Evolutionary conservation across 2,329 filamentous ascomycete genomes (phyloP).

Genomic region (Hypomyces perniciosus): DNA sequence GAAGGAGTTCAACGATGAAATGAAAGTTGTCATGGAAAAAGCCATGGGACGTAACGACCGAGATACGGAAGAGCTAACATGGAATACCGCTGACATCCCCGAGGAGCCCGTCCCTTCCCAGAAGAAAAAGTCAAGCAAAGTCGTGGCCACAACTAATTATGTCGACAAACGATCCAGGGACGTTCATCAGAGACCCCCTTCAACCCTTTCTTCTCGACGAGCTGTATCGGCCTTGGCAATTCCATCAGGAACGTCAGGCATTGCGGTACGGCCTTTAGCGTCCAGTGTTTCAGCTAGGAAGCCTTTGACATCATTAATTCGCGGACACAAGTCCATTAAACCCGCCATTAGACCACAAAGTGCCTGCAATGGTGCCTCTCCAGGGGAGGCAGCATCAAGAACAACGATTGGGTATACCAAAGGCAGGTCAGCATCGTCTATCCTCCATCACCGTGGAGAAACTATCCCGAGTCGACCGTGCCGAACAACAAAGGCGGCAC

Average conservation of each 20-base stretch:
- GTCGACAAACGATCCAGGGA: constrained; percentile 7
- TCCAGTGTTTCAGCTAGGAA: constrained; percentile 14
- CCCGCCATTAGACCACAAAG: constrained; percentile 24
- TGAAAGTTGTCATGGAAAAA: constrained; percentile 45
- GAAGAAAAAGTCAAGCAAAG: too few species aligned
- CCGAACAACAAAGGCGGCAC: not conserved
- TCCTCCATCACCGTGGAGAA: constrained; percentile 30
- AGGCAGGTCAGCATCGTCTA: constrained; percentile 54
- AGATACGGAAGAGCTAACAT: constrained; percentile 57
- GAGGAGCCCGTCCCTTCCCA: constrained; percentile 22
- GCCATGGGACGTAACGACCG: constrained; percentile 62
- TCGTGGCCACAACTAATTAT: not conserved
- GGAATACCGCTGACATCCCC: constrained; percentile 52
- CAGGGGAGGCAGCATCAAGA: constrained; percentile 56
- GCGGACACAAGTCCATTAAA: constrained; percentile 29
- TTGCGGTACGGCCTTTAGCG: not conserved
- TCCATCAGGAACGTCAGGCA: not conserved
- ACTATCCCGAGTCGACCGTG: not conserved
- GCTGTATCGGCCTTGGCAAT: constrained; percentile 50
- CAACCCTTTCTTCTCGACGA: constrained; percentile 39
- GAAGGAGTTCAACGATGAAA: constrained; percentile 51
- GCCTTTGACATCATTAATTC: constrained; percentile 26
- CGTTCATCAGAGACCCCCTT: constrained; percentile 17
- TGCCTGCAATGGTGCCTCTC: too few species aligned
- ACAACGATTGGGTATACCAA: constrained; percentile 82